phyloP scores from a whole-genome alignment of 2,329 filamentous ascomycete genomes.

The Grosmannia penicillata region DNA sequence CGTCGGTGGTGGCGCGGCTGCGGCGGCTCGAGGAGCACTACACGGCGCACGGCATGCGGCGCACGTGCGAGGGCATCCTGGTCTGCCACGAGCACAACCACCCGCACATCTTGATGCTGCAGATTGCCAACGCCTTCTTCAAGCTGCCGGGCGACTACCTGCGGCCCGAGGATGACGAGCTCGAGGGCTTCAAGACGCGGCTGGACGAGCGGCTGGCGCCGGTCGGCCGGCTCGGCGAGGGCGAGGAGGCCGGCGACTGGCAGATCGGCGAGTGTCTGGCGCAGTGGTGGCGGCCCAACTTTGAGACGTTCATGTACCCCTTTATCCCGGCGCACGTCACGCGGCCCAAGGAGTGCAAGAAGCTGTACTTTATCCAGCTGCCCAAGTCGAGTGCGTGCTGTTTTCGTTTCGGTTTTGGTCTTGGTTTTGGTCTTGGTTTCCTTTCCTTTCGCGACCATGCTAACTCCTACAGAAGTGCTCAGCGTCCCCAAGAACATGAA shows the following conservation, averaged over 20 bases:
- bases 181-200: constrained; percentile 84
- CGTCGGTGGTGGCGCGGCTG: constrained; percentile 81
- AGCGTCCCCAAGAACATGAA: constrained; percentile 99
- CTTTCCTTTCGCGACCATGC: too few relatives aligned
- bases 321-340: constrained; percentile 95
- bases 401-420: too few relatives aligned
- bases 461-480: constrained; percentile 54
- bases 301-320: constrained; percentile 99
- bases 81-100: constrained; percentile 99
- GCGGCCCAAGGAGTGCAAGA: constrained; percentile 96
- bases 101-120: constrained; percentile 95
- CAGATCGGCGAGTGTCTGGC: constrained; percentile 87
- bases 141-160: constrained; percentile 97
- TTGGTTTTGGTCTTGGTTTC: too few relatives aligned
- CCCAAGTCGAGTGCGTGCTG: constrained; percentile 73
- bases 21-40: constrained; percentile 96
- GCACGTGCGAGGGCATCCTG: constrained; percentile 91
- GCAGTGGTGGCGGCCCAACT: constrained; percentile 98
- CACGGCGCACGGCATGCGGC: constrained; percentile 79
- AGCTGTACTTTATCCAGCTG: constrained; percentile 92
- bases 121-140: constrained; percentile 99
- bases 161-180: constrained; percentile 74
- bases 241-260: constrained; percentile 78
- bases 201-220: constrained; percentile 89
- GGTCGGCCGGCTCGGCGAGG: constrained; percentile 72